phyloP scores from a whole-genome alignment of 2,329 filamentous ascomycete genomes.

The Ophiostoma piceae region DNA sequence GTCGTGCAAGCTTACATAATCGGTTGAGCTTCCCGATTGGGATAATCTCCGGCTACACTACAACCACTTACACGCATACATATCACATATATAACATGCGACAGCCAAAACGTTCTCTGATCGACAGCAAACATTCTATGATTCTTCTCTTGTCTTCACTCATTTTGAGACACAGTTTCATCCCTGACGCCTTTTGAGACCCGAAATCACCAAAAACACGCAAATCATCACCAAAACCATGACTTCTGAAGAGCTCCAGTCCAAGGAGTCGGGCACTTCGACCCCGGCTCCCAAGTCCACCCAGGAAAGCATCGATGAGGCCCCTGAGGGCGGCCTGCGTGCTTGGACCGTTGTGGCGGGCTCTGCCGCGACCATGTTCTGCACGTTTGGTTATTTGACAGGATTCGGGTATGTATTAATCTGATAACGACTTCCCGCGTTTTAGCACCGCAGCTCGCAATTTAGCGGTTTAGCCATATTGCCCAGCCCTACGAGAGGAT shows the following conservation, averaged over 20 bases:
- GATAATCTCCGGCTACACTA: background rate
- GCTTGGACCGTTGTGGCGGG: constrained; percentile 31
- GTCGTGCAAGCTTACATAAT: constrained; percentile 3
- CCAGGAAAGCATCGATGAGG: background rate
- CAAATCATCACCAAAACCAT: background rate
- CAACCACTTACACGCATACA: background rate
- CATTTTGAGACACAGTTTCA: background rate
- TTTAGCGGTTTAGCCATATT: background rate
- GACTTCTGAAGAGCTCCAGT: background rate
- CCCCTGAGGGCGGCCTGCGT: constrained; percentile 4
- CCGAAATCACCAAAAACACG: background rate
- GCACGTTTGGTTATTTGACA: constrained; percentile 29
- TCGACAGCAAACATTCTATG: background rate
- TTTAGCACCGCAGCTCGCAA: background rate
- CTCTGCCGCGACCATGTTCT: constrained; percentile 28
- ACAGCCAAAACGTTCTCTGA: background rate
- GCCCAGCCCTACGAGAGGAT: background rate
- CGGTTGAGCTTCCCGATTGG: background rate
- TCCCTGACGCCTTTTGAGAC: background rate
- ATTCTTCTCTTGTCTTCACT: background rate
- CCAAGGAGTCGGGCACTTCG: background rate
- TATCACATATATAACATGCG: background rate
- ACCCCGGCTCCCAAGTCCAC: background rate
- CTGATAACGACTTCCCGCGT: background rate
- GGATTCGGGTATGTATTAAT: constrained; percentile 8